These are phyloP conservation scores for Paraconiothyrium sp. DNA, from an alignment of 2,329 filamentous ascomycete genomes.

Conservation along the genomic window DNA sequence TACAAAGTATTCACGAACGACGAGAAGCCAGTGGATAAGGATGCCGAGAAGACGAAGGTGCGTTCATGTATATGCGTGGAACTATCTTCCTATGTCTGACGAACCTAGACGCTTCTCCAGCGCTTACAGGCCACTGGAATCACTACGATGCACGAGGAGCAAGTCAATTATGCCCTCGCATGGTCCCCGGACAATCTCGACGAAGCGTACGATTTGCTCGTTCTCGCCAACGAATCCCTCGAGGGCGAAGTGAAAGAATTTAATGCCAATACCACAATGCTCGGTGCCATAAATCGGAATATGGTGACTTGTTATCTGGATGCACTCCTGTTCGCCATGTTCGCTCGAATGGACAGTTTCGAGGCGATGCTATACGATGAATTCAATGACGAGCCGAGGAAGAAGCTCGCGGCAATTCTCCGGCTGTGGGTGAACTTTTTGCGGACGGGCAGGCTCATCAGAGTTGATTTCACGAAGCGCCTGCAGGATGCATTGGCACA, in stretches of 20 bases:
- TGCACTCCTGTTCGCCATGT: conserved; percentile 93
- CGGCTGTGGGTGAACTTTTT: conserved; percentile 94
- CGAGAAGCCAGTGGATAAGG: conserved; percentile 64
- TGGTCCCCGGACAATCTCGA: conserved; percentile 76
- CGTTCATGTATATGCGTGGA: conserved; percentile 11
- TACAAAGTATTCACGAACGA: conserved; percentile 72
- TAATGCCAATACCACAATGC: conserved; percentile 74
- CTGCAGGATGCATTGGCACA: conserved; percentile 83
- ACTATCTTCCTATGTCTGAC: conserved; percentile 16
- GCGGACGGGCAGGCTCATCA: conserved; percentile 83
- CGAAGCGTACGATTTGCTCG: conserved; percentile 78
- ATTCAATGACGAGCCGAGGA: conserved; percentile 75
- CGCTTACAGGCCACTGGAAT: conserved; percentile 64
- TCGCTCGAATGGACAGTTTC: conserved; percentile 87
- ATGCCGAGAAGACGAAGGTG: conserved; percentile 64
- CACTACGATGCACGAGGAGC: conserved; percentile 66
- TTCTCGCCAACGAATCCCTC: conserved; percentile 81
- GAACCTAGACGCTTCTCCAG: conserved; percentile 64
- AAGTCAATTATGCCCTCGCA: conserved; percentile 70
- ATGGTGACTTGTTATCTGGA: conserved; percentile 96
- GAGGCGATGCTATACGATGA: conserved; percentile 89
- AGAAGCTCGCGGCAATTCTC: conserved; percentile 78
- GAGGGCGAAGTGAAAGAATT: conserved; percentile 81
- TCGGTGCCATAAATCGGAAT: conserved; percentile 86
- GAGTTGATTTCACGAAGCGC: conserved; percentile 82